Conservation (phyloP, 306 rosid species). For the Malus fusca region DNA sequence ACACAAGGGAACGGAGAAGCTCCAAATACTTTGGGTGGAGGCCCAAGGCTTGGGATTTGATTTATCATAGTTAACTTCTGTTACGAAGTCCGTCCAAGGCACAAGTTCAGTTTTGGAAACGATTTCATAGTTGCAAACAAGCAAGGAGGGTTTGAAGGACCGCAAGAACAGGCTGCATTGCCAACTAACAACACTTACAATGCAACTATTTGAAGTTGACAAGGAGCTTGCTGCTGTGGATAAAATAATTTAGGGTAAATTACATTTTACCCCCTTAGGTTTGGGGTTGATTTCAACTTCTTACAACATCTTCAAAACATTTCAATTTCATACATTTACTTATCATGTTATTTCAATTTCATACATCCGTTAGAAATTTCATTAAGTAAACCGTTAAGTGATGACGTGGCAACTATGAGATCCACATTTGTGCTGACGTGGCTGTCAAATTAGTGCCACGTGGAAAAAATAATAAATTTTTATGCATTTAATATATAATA, state of each 20-base stretch:
- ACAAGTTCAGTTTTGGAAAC: background rate
- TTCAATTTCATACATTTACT: too few species aligned
- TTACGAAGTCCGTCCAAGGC: background rate
- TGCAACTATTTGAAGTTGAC: background rate
- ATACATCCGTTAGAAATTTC: too few species aligned
- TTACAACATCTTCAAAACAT: too few species aligned
- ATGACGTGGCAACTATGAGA: too few species aligned
- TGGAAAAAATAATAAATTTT: too few species aligned
- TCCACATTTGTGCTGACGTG: too few species aligned
- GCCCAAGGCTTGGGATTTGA: background rate
- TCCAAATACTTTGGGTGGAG: background rate
- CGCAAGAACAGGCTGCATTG: background rate
- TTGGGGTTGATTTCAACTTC: too few species aligned
- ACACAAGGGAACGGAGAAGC: background rate
- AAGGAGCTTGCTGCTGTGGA: background rate
- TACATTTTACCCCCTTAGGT: too few species aligned
- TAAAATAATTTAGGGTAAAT: background rate
- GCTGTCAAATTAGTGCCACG: too few species aligned
- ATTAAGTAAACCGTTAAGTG: too few species aligned
- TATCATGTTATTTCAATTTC: too few species aligned
- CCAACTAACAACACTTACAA: constrained; percentile 1
- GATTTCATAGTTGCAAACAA: background rate
- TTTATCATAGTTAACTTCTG: background rate
- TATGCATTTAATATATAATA: too few species aligned
- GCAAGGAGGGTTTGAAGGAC: background rate